phyloP scores from a whole-genome alignment of 1,139 yeast species.

The Nakaseomyces uthaithaninus region DNA sequence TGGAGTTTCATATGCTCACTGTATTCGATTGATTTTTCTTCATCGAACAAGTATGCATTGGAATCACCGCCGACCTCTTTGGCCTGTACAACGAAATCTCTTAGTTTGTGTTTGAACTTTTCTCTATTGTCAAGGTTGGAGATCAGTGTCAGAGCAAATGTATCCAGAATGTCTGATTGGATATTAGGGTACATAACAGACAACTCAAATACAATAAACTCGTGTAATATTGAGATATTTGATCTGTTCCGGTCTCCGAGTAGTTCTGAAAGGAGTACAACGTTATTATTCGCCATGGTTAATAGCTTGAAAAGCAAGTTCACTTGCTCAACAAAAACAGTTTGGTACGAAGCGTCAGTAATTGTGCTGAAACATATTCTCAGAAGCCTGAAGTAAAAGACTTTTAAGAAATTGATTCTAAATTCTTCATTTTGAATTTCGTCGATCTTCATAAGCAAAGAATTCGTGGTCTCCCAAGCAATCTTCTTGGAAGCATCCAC shows the following conservation, averaged over 20 bases:
- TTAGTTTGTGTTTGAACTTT: slow-evolving; percentile 71
- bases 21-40: slow-evolving; percentile 1
- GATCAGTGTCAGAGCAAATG: slow-evolving; percentile 36
- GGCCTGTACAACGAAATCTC: slow-evolving; percentile 93
- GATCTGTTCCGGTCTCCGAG: not conserved
- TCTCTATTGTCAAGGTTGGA: slow-evolving; percentile 59
- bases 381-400: not conserved
- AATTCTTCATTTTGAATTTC: not conserved
- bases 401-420: not conserved
- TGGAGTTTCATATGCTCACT: slow-evolving; percentile 5
- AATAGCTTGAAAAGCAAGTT: not conserved
- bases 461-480: not conserved
- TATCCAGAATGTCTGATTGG: not conserved
- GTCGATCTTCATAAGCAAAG: not conserved
- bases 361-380: not conserved
- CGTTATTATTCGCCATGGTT: not conserved
- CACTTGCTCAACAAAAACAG: not conserved
- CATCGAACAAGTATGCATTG: slow-evolving; percentile 67
- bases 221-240: not conserved
- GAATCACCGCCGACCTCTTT: slow-evolving; percentile 89
- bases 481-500: not conserved
- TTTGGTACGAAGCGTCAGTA: not conserved
- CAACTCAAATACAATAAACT: not conserved
- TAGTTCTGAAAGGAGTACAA: not conserved
- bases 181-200: not conserved